Evolutionary conservation across 2,329 filamentous ascomycete species (phyloP), one percentile per base, ranked within the genome.

Genomic region (Acrodontium crateriforme): DNA sequence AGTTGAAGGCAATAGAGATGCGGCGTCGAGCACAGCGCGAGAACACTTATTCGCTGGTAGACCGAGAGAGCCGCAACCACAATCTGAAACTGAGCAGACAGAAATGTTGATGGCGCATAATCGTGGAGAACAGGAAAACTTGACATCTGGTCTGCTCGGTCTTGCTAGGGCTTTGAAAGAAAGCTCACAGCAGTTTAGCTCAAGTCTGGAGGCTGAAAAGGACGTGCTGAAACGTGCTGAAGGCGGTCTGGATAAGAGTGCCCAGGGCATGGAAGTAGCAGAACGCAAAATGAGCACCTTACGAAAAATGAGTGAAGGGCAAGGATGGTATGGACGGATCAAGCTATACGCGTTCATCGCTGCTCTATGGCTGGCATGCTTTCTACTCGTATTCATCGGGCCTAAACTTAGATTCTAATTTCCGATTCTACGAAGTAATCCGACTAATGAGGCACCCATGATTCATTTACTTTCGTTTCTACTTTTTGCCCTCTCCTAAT

Each of bases 401-500:
- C 87, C 87, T 0, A 95, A 94, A 62, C 56, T 94, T 50, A 68
- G 87, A 46, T 89, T 93, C 47, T 93, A 47, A 38, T 4, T n/a
- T n/a, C n/a, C n/a, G n/a, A n/a, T n/a, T n/a, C n/a, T n/a, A n/a
- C n/a, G n/a, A n/a, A n/a, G n/a, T n/a, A n/a, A n/a, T n/a, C n/a
- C n/a, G n/a, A n/a, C n/a, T n/a, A n/a, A n/a, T n/a, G n/a, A n/a
- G n/a, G n/a, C n/a, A n/a, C n/a, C n/a, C n/a, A n/a, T n/a, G n/a
- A n/a, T n/a, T n/a, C n/a, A n/a, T n/a, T n/a, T n/a, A n/a, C n/a
- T n/a, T n/a, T n/a, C n/a, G n/a, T n/a, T n/a, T n/a, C n/a, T n/a
- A n/a, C n/a, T n/a, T n/a, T n/a, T n/a, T n/a, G n/a, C n/a, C n/a
- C n/a, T n/a, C n/a, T n/a, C n/a, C n/a, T n/a, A n/a, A n/a, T n/a